Base-by-base conservation (phyloP, 306 rosid genomes). In the Morella rubra region DNA sequence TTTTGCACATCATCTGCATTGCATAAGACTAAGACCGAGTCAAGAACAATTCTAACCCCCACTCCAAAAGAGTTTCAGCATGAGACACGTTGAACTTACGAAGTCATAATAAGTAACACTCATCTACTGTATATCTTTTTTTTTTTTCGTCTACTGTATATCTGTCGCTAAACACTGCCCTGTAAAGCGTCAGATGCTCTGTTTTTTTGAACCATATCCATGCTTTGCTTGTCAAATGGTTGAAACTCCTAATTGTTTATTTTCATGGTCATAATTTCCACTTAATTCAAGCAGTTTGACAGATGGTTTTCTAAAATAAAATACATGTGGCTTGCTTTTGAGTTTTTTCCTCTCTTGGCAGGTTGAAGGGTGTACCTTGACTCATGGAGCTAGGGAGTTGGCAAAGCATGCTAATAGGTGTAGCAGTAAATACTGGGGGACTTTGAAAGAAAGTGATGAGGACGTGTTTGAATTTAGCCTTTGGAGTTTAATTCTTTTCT, bases 361-460 rank as follows among this genome's bases (percentile, higher is more conserved):
- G 91, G 84, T 82, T 37, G 55, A 79, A 84, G 80, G 81, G 54
- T 73, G 78, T 51, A 58, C 78, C 77, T 89, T 90, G 87, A 87
- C 90, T 77, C 80, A 79, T 67, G 96, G 96, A 83, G 97, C 97
- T 79, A 86, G 87, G 71, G 92, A 92, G 69, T 81, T 90, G 84
- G 93, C 91, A 64, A 90, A 93, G 77, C 96, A 90, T 76, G 84
- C 83, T 40, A 72, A 85, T 84, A 80, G 96, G 81, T 82, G 94
- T 85, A 76, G 81, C 78, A 65, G 80, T 74, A 87, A 81, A 81
- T 85, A 80, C 79, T 87, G 94, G 97, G 96, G 88, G 56, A 73
- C 87, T 78, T 71, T 87, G 49, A 82, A 71, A 75, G 94, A 94
- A 77, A 89, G 79, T 7, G 90, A 96, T 90, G 79, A 85, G 91